Conservation (phyloP, 192 early-diverging fungal species). For the Umbelopsis vinacea region DNA sequence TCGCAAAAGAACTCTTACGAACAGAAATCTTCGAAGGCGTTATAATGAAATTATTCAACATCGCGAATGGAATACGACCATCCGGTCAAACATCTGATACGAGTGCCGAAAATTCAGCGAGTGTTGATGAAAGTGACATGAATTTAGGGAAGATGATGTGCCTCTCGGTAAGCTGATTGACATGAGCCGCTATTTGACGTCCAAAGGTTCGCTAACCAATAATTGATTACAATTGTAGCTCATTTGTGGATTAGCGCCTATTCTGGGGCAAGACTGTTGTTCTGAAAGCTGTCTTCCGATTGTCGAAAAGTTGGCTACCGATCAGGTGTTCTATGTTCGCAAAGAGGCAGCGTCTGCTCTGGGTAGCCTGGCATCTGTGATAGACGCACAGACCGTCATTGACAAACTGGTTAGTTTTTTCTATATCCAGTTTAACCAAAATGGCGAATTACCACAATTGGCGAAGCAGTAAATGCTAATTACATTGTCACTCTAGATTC, state of each 20-base stretch:
- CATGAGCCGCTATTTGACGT: neutral
- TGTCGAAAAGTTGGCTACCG: constrained; percentile 48
- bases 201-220: neutral
- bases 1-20: constrained; percentile 43
- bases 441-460: too few relatives aligned
- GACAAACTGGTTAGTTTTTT: constrained; percentile 32
- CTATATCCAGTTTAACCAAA: too few relatives aligned
- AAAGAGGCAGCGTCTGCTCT: constrained; percentile 47
- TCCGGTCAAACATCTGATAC: constrained; percentile 22
- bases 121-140: constrained; percentile 22
- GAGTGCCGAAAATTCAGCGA: neutral
- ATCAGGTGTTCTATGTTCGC: constrained; percentile 53
- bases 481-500: constrained; percentile 33
- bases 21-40: constrained; percentile 52
- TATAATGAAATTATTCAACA: constrained; percentile 40
- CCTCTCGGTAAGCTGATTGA: constrained; percentile 20
- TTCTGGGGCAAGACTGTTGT: constrained; percentile 52
- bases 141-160: constrained; percentile 24
- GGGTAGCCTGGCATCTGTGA: constrained; percentile 32
- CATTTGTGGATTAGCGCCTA: constrained; percentile 45
- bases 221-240: constrained; percentile 36
- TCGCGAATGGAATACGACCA: neutral
- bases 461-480: neutral
- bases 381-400: constrained; percentile 31
- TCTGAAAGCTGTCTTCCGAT: constrained; percentile 49